Evolutionary conservation across 140 eudicot species (phyloP), one percentile per base, ranked within the genome.

Genomic region (Oenanthe javanica): DNA sequence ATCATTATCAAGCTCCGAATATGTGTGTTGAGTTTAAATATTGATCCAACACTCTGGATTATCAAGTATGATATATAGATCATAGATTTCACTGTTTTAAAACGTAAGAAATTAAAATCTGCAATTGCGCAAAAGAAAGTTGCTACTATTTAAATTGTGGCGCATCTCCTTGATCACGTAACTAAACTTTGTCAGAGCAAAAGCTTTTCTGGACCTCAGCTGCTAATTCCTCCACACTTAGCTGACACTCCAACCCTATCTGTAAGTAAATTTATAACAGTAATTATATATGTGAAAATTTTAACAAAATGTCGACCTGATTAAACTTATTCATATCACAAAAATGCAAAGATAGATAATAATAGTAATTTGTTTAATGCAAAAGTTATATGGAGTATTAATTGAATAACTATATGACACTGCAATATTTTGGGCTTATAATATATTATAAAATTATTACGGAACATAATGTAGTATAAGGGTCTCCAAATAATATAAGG

Each of bases 241-340:
- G 90, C 77, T 88, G 87, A 81, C 99, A 95, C 83, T 91, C 99
- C 61, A 92, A 87, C 78, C 99, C 99, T 48, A 95, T 95, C 99
- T 95, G 97, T 46, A 9, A n/a, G n/a, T 64, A 25, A 18, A 55
- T 18, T 4, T 70, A 13, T 2, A 4, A 21, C 18, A 72, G 66
- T 14, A 42, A 31, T 31, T 31, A 31, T 38, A 0, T 18, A 51
- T 46, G 1, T 49, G 74, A 78, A 15, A 23, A 23, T 11, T 18
- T 31, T 13, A 27, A 45, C 4, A 75, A 70, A 36, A 47, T 1
- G 51, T 40, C 19, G 10, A 23, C 51, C 23, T 48, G 0, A 38
- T 72, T 36, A 9, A 4, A 31, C 31, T 31, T 31, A 31, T 31
- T 31, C 31, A 31, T 31, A 31, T 31, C 31, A 31, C 31, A 31